Evolutionary conservation across 2,329 filamentous ascomycete species (phyloP).

Genomic region (Colletotrichum noveboracense): DNA sequence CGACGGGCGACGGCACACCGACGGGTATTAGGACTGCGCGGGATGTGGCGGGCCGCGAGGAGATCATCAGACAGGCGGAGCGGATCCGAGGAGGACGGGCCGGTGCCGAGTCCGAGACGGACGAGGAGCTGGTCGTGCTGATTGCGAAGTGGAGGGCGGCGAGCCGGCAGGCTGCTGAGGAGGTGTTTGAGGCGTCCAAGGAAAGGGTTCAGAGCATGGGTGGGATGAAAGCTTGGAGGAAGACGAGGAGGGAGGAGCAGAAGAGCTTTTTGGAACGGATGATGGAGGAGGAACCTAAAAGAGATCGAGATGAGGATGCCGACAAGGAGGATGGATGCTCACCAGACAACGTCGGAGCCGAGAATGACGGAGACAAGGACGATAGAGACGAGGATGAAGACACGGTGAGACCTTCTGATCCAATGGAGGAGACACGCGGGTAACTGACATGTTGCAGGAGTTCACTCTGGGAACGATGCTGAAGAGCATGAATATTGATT

Average conservation of each 20-base stretch:
- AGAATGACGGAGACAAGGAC: background rate
- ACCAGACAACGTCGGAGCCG: background rate
- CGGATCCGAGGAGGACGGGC: background rate
- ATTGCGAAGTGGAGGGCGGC: conserved; percentile 22
- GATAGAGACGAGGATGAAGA: background rate
- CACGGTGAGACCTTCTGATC: background rate
- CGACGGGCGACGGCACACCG: background rate
- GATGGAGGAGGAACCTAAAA: conserved; percentile 29
- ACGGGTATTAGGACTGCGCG: background rate
- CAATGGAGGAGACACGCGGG: background rate
- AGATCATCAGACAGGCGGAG: conserved; percentile 14
- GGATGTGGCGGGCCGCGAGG: conserved; percentile 8
- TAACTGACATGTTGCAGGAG: conserved; percentile 6
- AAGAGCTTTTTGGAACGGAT: conserved; percentile 36
- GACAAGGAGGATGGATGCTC: background rate
- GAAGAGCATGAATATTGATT: conserved; percentile 20
- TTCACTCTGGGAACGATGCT: conserved; percentile 24
- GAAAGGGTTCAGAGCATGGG: conserved; percentile 12
- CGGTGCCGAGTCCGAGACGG: background rate
- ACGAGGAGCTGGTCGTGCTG: conserved; percentile 11
- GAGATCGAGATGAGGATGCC: background rate
- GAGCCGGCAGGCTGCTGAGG: conserved; percentile 20
- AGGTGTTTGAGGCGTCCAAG: conserved; percentile 14
- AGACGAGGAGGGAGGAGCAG: conserved; percentile 22
- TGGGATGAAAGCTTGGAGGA: conserved; percentile 8